Conservation (phyloP, 495 filamentous ascomycete genomes). For the Penicillium canescens region DNA sequence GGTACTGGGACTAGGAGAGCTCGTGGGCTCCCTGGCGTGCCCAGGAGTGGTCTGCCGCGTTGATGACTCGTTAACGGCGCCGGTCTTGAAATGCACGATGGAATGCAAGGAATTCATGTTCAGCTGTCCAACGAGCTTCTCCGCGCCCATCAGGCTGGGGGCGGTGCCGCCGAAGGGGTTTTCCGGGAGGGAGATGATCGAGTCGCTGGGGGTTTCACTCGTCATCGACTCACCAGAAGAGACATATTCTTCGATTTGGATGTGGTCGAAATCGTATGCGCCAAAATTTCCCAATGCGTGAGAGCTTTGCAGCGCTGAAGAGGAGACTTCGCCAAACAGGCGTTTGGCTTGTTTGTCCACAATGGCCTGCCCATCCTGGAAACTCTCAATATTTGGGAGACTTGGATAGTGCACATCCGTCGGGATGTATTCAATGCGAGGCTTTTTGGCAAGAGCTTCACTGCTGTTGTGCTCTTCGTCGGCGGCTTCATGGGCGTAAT, state of each 20-base stretch:
- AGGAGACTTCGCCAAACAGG: constrained; percentile 80
- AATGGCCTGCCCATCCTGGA: constrained; percentile 29
- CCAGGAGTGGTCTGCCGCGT: constrained; percentile 34
- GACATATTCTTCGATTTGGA: constrained; percentile 33
- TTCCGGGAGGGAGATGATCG: constrained; percentile 44
- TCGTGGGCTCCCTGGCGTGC: constrained; percentile 17
- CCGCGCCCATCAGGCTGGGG: constrained; percentile 64
- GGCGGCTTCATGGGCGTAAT: constrained; percentile 23
- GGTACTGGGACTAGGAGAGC: constrained; percentile 20
- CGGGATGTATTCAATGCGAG: constrained; percentile 32
- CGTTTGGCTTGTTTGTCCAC: constrained; percentile 42
- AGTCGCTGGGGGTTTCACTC: constrained; percentile 39
- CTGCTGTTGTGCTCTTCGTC: constrained; percentile 30
- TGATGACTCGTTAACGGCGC: constrained; percentile 35
- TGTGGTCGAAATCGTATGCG: constrained; percentile 26
- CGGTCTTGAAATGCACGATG: constrained; percentile 28
- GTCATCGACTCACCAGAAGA: constrained; percentile 52
- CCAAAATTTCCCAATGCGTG: constrained; percentile 44
- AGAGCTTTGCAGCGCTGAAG: constrained; percentile 68
- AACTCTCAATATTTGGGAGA: constrained; percentile 44
- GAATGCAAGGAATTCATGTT: constrained; percentile 62
- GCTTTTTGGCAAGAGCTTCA: constrained; percentile 42
- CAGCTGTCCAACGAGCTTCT: constrained; percentile 65
- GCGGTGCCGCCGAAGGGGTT: constrained; percentile 43
- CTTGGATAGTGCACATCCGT: constrained; percentile 43